Evolutionary conservation across 257 asterid genomes (phyloP).

Genomic region (Ajuga chamaepitys): DNA sequence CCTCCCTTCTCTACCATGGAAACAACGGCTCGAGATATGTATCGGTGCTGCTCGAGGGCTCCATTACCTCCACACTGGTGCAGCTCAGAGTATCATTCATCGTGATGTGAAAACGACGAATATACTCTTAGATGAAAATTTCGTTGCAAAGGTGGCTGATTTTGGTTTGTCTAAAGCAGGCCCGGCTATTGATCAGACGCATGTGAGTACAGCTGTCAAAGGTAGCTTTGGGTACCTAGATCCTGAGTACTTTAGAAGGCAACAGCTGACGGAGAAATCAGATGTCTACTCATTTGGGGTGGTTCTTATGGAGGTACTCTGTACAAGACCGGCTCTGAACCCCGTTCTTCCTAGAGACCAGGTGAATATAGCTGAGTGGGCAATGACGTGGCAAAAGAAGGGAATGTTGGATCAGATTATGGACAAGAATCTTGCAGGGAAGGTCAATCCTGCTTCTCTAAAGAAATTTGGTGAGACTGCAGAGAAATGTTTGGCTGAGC

Average conservation of each 20-base stretch:
- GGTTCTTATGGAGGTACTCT: constrained; percentile 68
- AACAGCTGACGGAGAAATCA: constrained; percentile 75
- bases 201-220: constrained; percentile 78
- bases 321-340: constrained; percentile 70
- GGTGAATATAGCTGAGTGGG: constrained; percentile 84
- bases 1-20: constrained; percentile 64
- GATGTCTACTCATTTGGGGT: constrained; percentile 83
- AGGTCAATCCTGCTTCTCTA: constrained; percentile 55
- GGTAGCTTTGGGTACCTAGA: constrained; percentile 84
- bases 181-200: constrained; percentile 71
- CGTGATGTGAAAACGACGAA: constrained; percentile 79
- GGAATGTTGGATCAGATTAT: constrained; percentile 68
- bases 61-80: constrained; percentile 82
- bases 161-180: constrained; percentile 78
- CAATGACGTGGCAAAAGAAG: constrained; percentile 74
- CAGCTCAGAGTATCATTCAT: constrained; percentile 62
- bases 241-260: constrained; percentile 77
- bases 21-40: constrained; percentile 64
- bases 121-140: constrained; percentile 61
- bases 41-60: constrained; percentile 83
- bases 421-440: constrained; percentile 60
- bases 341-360: constrained; percentile 78
- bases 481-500: constrained; percentile 64
- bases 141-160: constrained; percentile 74
- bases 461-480: constrained; percentile 79